A percentile compares a stretch with the other conserved stretches of the same genome.
Conservation (phyloP, 1,284 basidiomycete species). For the Apiotrichum sp. region DNA sequence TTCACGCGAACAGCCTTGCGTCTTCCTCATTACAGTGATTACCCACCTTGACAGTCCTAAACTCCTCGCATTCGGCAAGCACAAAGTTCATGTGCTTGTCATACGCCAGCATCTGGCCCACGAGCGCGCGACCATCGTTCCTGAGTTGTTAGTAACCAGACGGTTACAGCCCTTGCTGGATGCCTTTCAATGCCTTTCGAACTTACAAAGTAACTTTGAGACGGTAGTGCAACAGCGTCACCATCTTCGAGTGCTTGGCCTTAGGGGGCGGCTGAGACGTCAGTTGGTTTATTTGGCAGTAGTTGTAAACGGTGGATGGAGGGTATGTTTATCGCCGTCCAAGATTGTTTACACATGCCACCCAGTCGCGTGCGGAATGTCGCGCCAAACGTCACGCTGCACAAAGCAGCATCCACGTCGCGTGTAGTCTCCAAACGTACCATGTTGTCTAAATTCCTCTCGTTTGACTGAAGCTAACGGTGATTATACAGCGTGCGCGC, state of each 20-base stretch:
- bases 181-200: too few species aligned
- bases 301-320: too few species aligned
- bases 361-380: too few species aligned
- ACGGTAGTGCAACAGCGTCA: conserved; percentile 94
- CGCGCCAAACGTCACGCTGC: too few species aligned
- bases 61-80: conserved; percentile 94
- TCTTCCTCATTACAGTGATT: neutral
- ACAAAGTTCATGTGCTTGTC: conserved; percentile 99
- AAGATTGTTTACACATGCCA: too few species aligned
- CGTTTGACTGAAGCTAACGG: neutral
- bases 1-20: too few species aligned
- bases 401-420: too few species aligned
- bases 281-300: too few species aligned
- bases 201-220: conserved; percentile 83
- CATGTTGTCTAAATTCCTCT: neutral
- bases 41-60: conserved; percentile 63
- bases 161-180: too few species aligned
- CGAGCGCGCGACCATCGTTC: conserved; percentile 92
- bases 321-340: too few species aligned
- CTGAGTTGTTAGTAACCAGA: conserved; percentile 13
- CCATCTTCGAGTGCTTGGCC: conserved; percentile 97
- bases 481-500: neutral
- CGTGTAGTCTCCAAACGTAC: neutral
- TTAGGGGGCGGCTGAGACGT: conserved; percentile 55
- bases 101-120: conserved; percentile 98